phyloP scores from a whole-genome alignment of 805 yeast genomes.

The Kluyveromyces wickerhamii region DNA sequence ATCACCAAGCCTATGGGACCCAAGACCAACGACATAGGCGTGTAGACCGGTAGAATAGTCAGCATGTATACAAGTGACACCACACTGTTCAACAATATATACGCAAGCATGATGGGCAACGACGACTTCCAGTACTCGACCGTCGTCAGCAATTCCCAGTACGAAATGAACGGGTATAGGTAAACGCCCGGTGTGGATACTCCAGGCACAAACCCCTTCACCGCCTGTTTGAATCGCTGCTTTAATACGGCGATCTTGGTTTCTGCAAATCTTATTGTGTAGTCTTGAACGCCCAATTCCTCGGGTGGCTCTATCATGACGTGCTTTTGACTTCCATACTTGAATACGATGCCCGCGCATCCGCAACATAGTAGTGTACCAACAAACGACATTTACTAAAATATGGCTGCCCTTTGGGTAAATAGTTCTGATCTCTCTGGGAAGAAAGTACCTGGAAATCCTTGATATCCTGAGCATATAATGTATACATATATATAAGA shows the following conservation, averaged over 20 bases:
- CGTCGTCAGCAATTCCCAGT: constrained; percentile 4
- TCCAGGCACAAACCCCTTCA: constrained; percentile 19
- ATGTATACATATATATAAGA: too few relatives aligned
- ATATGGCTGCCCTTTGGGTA: too few relatives aligned
- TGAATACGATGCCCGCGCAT: constrained; percentile 23
- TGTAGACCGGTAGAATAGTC: constrained; percentile 26
- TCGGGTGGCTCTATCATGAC: not conserved
- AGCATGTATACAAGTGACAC: constrained; percentile 22
- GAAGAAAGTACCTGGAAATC: too few relatives aligned
- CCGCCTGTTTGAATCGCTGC: constrained; percentile 9
- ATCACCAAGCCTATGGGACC: constrained; percentile 26
- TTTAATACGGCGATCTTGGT: constrained; percentile 10
- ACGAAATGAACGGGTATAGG: constrained; percentile 16
- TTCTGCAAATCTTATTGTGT: constrained; percentile 12
- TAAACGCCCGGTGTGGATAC: constrained; percentile 18
- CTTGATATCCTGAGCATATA: too few relatives aligned
- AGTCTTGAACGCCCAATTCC: constrained; percentile 8
- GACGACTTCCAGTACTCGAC: constrained; percentile 1
- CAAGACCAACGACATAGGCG: constrained; percentile 19
- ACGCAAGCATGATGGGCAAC: constrained; percentile 9
- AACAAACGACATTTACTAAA: constrained; percentile 31
- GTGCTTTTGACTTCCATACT: constrained; percentile 19
- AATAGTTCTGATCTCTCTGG: too few relatives aligned
- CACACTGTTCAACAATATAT: constrained; percentile 14
- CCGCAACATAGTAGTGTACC: constrained; percentile 25